phyloP scores from a whole-genome alignment of 2,329 filamentous ascomycete genomes.

The Periglandula ipomoeae region DNA sequence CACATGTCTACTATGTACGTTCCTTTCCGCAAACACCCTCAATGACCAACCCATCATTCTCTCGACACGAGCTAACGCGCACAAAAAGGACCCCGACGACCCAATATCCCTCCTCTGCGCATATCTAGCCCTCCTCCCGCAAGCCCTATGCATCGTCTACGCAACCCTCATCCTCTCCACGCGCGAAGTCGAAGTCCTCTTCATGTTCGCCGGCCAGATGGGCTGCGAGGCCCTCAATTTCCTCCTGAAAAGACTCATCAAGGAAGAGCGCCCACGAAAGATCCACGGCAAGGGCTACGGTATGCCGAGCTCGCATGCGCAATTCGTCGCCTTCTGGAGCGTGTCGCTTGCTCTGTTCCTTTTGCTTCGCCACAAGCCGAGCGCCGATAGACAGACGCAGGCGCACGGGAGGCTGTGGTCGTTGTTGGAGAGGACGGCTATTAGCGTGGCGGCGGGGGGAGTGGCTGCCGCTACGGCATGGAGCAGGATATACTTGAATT shows the following conservation, averaged over 20 bases:
- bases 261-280: slow-evolving; percentile 79
- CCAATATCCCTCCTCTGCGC: slow-evolving; percentile 79
- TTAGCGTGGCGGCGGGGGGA: slow-evolving; percentile 45
- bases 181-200: slow-evolving; percentile 76
- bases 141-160: slow-evolving; percentile 85
- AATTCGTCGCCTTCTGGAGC: slow-evolving; percentile 90
- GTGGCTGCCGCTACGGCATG: slow-evolving; percentile 63
- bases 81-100: slow-evolving; percentile 84
- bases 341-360: slow-evolving; percentile 79
- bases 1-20: slow-evolving; percentile 89
- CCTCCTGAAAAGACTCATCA: slow-evolving; percentile 78
- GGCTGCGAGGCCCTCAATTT: slow-evolving; percentile 90
- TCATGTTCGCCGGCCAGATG: slow-evolving; percentile 90
- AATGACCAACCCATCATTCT: no score
- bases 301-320: slow-evolving; percentile 90
- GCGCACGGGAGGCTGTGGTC: slow-evolving; percentile 39
- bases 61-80: no score
- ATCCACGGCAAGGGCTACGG: slow-evolving; percentile 90
- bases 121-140: slow-evolving; percentile 88
- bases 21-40: no score
- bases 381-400: slow-evolving; percentile 14
- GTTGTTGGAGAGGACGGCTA: slow-evolving; percentile 47
- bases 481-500: slow-evolving; percentile 84
- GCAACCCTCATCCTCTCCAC: slow-evolving; percentile 84
- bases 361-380: slow-evolving; percentile 64